These are phyloP conservation scores for Oidiodendron maius DNA, from an alignment of 495 filamentous ascomycete species.

Conservation along the genomic window DNA sequence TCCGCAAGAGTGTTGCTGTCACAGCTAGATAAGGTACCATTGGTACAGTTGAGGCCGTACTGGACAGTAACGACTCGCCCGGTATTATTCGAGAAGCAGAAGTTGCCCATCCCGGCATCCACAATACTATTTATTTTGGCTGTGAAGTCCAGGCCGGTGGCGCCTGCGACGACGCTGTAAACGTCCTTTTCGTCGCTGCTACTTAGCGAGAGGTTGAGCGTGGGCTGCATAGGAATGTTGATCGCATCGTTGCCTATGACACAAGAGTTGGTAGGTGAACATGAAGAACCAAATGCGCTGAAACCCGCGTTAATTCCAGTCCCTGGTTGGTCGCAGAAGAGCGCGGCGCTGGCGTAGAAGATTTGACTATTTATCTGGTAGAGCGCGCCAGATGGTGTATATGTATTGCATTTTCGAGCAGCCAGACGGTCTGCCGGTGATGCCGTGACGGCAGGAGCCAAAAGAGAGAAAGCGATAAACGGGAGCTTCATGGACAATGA, in stretches of 20 bases:
- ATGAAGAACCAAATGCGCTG: background rate
- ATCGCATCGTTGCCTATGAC: background rate
- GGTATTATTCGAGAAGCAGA: background rate
- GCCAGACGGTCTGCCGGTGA: no score
- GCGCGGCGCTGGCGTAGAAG: no score
- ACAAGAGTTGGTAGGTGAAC: background rate
- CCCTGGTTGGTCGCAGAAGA: background rate
- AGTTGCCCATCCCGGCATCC: background rate
- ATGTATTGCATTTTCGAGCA: no score
- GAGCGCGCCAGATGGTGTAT: no score
- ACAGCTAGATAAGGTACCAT: constrained; percentile 2
- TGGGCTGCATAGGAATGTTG: constrained; percentile 1
- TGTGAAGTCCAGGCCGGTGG: constrained; percentile 1
- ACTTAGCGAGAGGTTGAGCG: background rate
- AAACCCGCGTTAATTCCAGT: background rate
- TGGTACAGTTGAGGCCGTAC: constrained; percentile 3
- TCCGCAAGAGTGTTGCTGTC: no score
- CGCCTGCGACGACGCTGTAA: background rate
- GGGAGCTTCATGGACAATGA: no score
- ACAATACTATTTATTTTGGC: constrained; percentile 1
- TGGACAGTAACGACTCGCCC: background rate
- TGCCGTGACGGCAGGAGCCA: no score
- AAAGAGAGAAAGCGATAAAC: no score
- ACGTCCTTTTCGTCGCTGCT: no score
- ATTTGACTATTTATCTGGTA: no score